Base-by-base conservation (phyloP, 2,329 filamentous ascomycete genomes). In the Fusarium sp. region DNA sequence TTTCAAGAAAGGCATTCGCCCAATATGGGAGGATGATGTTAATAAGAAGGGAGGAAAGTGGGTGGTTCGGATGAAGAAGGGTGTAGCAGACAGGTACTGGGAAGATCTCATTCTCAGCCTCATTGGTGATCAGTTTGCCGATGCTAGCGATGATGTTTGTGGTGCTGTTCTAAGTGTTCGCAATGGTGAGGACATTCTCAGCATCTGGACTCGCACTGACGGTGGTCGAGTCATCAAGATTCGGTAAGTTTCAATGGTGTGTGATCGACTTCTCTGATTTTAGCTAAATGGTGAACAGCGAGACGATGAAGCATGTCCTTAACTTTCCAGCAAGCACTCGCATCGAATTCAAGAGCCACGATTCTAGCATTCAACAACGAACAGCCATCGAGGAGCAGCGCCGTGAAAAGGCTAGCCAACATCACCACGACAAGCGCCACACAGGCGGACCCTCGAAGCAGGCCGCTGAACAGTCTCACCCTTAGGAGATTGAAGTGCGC, bases 1-100 rank as follows among this genome's bases (percentile, higher is more conserved):
- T 67, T 99, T 99, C 86, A 97, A 96, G 83, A 94, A 96, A 79
- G 95, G 95, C 60, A 95, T 99, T 69, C 91, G 96, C 68, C 96
- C 96, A 27, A 96, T 99, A 76, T 99, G 96, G 96, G 96, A 99
- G 82, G 96, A 99, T 77, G 94, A 97, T 51, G 94, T 97, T 80
- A 99, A 99, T 84, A 96, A 94, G 82, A 92, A 91, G 75, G 96
- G 96, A 60, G 96, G 96, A 57, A 99, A 99, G 84, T 99, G 95
- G 95, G 95, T 98, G 73, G 91, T 99, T 80, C 89, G 95, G 74
- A 85, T 99, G 80, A 98, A 97, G 89, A 99, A 99, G 86, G 96
- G 96, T 31, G 94, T 99, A 25, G 94, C 94, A 23, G 96, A 98
- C 82, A 91, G 95, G 61, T 98, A 97, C 82, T 99, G 96, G 94